A percentile compares a stretch with the other conserved stretches of the same genome.
Evolutionary conservation across 352 stramenopile genomes (phyloP).

Genomic region (Pythium aquatile): DNA sequence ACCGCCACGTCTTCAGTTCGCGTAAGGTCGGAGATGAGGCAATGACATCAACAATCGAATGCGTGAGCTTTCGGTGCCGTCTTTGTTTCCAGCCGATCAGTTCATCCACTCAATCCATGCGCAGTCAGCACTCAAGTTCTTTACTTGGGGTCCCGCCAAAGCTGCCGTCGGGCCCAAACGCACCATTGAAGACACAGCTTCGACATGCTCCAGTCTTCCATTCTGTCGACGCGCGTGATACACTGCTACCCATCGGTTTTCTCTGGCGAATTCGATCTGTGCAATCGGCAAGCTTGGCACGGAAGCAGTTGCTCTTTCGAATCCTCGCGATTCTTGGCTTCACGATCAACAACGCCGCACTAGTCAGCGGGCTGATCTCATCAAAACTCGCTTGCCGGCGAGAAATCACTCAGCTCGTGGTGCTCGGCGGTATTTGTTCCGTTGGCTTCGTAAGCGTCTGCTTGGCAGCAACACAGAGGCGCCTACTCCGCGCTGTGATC

Average conservation of each 20-base stretch:
- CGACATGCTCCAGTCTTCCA: background rate
- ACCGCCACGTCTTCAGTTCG: background rate
- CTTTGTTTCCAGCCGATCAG: background rate
- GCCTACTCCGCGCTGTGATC: background rate
- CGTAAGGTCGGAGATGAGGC: background rate
- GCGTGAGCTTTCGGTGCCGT: background rate
- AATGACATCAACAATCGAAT: background rate
- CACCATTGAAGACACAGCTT: background rate
- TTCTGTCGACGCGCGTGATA: conserved; percentile 21
- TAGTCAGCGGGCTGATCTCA: background rate
- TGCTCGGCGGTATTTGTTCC: background rate
- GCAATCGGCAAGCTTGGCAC: background rate
- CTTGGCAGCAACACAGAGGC: background rate
- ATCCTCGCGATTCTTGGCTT: background rate
- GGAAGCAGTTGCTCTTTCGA: background rate
- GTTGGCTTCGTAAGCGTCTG: background rate
- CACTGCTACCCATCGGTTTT: conserved; percentile 31
- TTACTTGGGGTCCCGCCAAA: too few relatives aligned
- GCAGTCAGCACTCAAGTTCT: too few relatives aligned
- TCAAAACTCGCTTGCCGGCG: background rate
- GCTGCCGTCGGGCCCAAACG: too few relatives aligned
- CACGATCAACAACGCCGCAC: background rate
- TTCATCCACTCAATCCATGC: too few relatives aligned
- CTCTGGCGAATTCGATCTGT: conserved; percentile 24
- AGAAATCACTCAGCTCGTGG: background rate